Percentiles rank a stretch among this genome's conserved stretches.
phyloP scores from a whole-genome alignment of 768 basidiomycete genomes.

The Pilatotrama ljubarskyi region DNA sequence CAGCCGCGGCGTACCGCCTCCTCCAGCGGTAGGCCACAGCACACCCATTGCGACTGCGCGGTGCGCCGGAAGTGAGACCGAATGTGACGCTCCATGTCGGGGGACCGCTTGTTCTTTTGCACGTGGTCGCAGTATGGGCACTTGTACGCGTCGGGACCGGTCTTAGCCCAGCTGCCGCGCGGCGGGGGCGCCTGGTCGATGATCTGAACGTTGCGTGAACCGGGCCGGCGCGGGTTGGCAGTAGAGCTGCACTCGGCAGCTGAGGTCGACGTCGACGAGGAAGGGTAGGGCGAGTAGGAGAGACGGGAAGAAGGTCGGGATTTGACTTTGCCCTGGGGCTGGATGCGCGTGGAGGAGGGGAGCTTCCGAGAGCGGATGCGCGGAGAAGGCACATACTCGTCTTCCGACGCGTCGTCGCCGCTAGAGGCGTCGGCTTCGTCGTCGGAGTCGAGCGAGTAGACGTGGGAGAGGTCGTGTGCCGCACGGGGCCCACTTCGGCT shows the following conservation, averaged over 20 bases:
- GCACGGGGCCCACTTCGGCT: not conserved
- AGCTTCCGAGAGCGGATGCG: conserved; percentile 8
- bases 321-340: not conserved
- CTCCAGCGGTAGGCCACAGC: conserved; percentile 36
- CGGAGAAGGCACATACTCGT: conserved; percentile 47
- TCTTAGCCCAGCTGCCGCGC: conserved; percentile 28
- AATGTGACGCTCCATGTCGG: conserved; percentile 62
- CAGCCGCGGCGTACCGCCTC: conserved; percentile 22
- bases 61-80: conserved; percentile 45
- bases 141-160: conserved; percentile 34
- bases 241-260: conserved; percentile 24
- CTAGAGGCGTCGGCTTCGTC: conserved; percentile 16
- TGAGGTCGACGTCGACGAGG: conserved; percentile 34
- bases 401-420: conserved; percentile 42
- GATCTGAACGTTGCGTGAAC: conserved; percentile 49
- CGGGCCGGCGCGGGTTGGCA: conserved; percentile 10
- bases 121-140: conserved; percentile 52
- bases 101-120: conserved; percentile 50
- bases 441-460: not conserved
- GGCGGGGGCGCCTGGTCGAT: conserved; percentile 21
- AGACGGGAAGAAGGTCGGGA: not conserved
- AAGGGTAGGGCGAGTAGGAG: conserved; percentile 19
- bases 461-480: not conserved
- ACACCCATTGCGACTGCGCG: conserved; percentile 36
- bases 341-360: conserved; percentile 4